phyloP scores from a whole-genome alignment of 148 eudicot genomes.

The Chenopodium quinoa region DNA sequence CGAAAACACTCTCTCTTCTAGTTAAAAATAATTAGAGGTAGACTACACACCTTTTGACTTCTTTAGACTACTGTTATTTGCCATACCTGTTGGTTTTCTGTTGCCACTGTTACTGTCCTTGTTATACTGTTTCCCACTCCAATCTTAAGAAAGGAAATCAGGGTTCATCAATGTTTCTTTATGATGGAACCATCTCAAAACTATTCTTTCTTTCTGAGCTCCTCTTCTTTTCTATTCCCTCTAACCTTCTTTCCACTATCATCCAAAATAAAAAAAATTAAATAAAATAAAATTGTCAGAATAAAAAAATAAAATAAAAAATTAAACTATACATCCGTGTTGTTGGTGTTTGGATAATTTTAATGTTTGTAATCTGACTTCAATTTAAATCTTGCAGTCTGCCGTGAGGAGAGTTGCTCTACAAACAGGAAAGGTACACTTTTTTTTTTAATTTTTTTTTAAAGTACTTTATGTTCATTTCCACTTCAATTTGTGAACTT shows the following conservation, averaged over 20 bases:
- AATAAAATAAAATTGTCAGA: background rate
- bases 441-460: constrained; percentile 12
- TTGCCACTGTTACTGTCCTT: background rate
- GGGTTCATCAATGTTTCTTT: background rate
- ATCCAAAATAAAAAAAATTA: background rate
- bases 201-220: background rate
- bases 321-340: no score
- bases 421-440: constrained; percentile 72
- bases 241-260: background rate
- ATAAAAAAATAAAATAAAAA: no score
- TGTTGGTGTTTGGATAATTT: background rate
- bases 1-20: background rate
- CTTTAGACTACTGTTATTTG: background rate
- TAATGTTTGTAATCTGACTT: constrained; percentile 16
- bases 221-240: background rate
- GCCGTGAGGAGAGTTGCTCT: constrained; percentile 80
- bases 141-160: background rate
- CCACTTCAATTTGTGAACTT: background rate
- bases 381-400: constrained; percentile 61
- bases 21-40: background rate
- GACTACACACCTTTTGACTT: background rate
- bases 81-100: background rate
- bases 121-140: background rate
- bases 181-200: background rate
- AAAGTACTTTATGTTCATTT: background rate